Base-by-base conservation (phyloP, 108 stramenopile genomes). In the Nannochloropsis oceanica region DNA sequence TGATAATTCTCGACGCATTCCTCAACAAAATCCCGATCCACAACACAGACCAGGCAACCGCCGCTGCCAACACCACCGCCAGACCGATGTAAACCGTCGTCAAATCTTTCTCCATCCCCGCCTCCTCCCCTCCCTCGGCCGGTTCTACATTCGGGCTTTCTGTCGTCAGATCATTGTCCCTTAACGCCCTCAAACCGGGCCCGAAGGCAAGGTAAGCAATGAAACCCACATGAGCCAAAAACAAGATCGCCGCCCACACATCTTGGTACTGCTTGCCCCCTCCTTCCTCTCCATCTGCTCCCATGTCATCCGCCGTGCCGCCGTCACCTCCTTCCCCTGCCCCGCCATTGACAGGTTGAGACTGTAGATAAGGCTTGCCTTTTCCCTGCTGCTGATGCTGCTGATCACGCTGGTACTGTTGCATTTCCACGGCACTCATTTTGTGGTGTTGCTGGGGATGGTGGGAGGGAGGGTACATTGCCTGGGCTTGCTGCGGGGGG, bases 201-300 rank as follows among this genome's bases (percentile, higher is more conserved):
- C 59, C 42, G 24, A 83, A 84, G 8, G 42, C 80, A 25, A 83
- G 25, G 59, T 26, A 27, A n/a, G 83, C 80, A 25, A 88, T 84
- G 73, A 85, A 26, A 80, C 44, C 79, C 14, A 88, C 11, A 25
- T 88, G 83, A 26, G 81, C 42, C 26, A 84, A 25, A 80, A 88
- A 88, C 0, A 88, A 18, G 44, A 88, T 27, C 11, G 87, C 87
- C 43, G 79, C 73, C 42, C 81, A 59, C n/a, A 81, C 84, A 44
- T 88, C 87, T 20, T 85, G 46, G 43, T 14, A 84, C 84, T 84
- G 50, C 46, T 25, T 84, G n/a, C 12, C 84, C 59, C 46, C 43
- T 13, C 26, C 26, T 50, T 26, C 50, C 44, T 26, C 59, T 59
- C 44, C 34, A 14, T 25, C n/a, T 59, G 44, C 46, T n/a, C 59